Percentiles rank a stretch among this genome's conserved stretches.
Conservation (phyloP, 2,329 filamentous ascomycete species). For the Gaeumannomyces tritici region DNA sequence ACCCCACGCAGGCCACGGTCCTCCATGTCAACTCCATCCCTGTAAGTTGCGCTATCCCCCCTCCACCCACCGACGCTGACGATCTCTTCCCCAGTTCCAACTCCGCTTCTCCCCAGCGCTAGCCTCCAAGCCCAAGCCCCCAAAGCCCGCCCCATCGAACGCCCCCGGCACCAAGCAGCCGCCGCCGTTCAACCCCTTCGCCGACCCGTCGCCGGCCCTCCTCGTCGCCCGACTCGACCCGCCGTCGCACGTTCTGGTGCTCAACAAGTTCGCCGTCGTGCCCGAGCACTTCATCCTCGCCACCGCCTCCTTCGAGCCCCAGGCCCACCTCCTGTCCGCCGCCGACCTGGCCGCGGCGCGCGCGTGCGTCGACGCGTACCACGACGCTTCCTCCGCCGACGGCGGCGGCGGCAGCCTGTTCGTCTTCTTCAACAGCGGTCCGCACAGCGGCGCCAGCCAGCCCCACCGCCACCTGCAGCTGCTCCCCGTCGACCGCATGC, state of each 20-base stretch:
- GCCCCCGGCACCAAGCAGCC: too few species aligned
- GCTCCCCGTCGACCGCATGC: slow-evolving; percentile 57
- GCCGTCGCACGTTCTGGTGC: slow-evolving; percentile 48
- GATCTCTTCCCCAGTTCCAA: slow-evolving; percentile 46
- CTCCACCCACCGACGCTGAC: background rate
- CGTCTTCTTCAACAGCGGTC: slow-evolving; percentile 62
- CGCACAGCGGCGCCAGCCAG: slow-evolving; percentile 61
- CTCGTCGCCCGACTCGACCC: slow-evolving; percentile 36
- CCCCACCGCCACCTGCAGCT: slow-evolving; percentile 64
- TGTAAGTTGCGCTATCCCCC: slow-evolving; percentile 17
- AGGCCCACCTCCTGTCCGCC: slow-evolving; percentile 52
- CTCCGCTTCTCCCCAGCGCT: slow-evolving; percentile 61
- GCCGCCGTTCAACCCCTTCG: slow-evolving; percentile 52
- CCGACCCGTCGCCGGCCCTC: slow-evolving; percentile 44
- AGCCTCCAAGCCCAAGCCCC: slow-evolving; percentile 53
- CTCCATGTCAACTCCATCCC: slow-evolving; percentile 31
- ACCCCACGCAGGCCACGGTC: slow-evolving; percentile 41
- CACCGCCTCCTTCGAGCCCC: slow-evolving; percentile 52
- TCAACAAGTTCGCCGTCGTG: slow-evolving; percentile 69
- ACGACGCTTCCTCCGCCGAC: background rate
- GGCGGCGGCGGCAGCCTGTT: slow-evolving; percentile 35
- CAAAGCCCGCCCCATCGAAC: slow-evolving; percentile 30
- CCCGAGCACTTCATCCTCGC: slow-evolving; percentile 63
- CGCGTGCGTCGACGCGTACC: slow-evolving; percentile 51
- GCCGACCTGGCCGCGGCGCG: slow-evolving; percentile 52